These are phyloP conservation scores for Sarocladiaceae sp. DNA, from an alignment of 2,329 filamentous ascomycete genomes.

Conservation along the genomic window DNA sequence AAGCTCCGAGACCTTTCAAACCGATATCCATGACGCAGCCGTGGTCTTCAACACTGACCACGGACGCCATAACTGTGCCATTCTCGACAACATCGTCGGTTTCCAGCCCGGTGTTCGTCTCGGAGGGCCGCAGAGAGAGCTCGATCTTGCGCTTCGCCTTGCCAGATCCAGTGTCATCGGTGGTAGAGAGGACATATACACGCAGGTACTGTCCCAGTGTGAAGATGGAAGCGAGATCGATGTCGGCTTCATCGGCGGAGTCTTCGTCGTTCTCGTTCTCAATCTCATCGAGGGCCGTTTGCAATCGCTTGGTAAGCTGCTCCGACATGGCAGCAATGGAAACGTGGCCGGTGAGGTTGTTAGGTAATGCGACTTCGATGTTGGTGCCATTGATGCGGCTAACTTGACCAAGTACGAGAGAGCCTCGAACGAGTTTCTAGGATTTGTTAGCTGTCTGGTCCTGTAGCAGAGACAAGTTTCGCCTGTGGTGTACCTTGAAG, in stretches of 20 bases:
- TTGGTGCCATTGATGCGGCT: slow-evolving; percentile 74
- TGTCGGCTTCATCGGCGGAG: slow-evolving; percentile 46
- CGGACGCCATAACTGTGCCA: slow-evolving; percentile 76
- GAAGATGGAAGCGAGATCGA: slow-evolving; percentile 73
- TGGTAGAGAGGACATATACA: slow-evolving; percentile 73
- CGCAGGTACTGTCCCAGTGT: slow-evolving; percentile 81
- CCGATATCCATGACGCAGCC: slow-evolving; percentile 91
- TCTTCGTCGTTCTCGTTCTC: slow-evolving; percentile 51
- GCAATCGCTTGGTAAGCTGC: slow-evolving; percentile 67
- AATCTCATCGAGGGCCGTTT: slow-evolving; percentile 53
- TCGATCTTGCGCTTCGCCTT: slow-evolving; percentile 79
- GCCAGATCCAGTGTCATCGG: slow-evolving; percentile 52
- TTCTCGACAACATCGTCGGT: slow-evolving; percentile 69
- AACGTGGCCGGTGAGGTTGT: slow-evolving; percentile 86
- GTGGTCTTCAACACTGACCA: slow-evolving; percentile 91
- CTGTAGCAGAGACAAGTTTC: slow-evolving; percentile 8
- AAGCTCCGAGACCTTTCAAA: slow-evolving; percentile 67
- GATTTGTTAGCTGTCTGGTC: slow-evolving; percentile 14
- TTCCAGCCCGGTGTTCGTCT: slow-evolving; percentile 69
- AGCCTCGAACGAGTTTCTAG: slow-evolving; percentile 77
- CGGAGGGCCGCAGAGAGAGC: slow-evolving; percentile 72
- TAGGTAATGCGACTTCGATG: slow-evolving; percentile 77
- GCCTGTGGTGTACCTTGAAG: slow-evolving; percentile 60
- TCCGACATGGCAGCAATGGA: slow-evolving; percentile 89
- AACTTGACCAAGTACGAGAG: slow-evolving; percentile 81